phyloP scores from a whole-genome alignment of 2,329 filamentous ascomycete species.

The Fusarium sp. region DNA sequence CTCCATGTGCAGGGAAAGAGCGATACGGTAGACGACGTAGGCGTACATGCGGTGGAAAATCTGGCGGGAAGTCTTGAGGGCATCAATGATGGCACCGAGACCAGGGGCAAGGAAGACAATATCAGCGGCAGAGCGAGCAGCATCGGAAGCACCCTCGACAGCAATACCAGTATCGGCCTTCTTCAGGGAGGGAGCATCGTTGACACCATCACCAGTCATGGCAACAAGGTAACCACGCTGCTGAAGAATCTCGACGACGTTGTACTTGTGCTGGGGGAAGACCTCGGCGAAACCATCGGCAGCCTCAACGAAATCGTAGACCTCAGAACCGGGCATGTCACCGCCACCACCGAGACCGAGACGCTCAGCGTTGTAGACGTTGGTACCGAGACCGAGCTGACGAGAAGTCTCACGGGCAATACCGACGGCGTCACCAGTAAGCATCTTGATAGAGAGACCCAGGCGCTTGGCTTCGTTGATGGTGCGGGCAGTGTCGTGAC shows the following conservation, averaged over 20 bases:
- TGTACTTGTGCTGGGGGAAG: slow-evolving; percentile 90
- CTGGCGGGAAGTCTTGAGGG: slow-evolving; percentile 90
- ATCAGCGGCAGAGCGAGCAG: slow-evolving; percentile 89
- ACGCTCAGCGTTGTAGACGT: slow-evolving; percentile 93
- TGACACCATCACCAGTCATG: slow-evolving; percentile 97
- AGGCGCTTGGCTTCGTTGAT: slow-evolving; percentile 90
- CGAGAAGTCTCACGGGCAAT: slow-evolving; percentile 93
- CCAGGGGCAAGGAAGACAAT: slow-evolving; percentile 94
- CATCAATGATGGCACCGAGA: slow-evolving; percentile 92
- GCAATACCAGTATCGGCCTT: slow-evolving; percentile 98
- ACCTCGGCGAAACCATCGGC: slow-evolving; percentile 95
- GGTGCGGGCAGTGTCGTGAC: slow-evolving; percentile 89
- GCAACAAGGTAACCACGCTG: slow-evolving; percentile 93
- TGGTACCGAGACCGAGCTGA: slow-evolving; percentile 90
- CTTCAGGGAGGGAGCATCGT: slow-evolving; percentile 91
- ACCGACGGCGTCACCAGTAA: slow-evolving; percentile 93
- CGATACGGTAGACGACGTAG: slow-evolving; percentile 95
- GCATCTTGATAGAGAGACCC: slow-evolving; percentile 93
- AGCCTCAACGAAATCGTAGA: slow-evolving; percentile 95
- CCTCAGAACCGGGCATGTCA: slow-evolving; percentile 92
- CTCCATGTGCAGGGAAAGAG: slow-evolving; percentile 89
- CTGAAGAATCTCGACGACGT: slow-evolving; percentile 84
- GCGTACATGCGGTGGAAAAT: slow-evolving; percentile 98
- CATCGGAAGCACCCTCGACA: slow-evolving; percentile 91
- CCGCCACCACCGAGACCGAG: slow-evolving; percentile 90